A percentile compares a stretch with the other conserved stretches of the same genome.
These are phyloP conservation scores for Linnemannia schmuckeri DNA, from an alignment of 192 early-diverging fungal genomes.

Conservation along the genomic window DNA sequence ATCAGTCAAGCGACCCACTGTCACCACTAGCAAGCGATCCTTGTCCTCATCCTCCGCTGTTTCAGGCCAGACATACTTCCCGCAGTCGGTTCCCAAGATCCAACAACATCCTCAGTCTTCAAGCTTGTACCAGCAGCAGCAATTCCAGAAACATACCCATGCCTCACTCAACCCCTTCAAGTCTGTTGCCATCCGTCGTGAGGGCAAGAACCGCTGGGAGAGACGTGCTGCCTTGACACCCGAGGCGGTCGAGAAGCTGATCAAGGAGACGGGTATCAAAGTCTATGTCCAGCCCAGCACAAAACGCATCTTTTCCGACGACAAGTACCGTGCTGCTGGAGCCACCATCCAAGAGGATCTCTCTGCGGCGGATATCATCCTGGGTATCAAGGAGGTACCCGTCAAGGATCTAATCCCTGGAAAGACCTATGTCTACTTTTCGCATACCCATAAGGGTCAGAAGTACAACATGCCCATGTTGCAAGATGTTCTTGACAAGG, in stretches of 20 bases:
- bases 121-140: conserved; percentile 31
- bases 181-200: conserved; percentile 87
- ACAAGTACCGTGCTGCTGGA: conserved; percentile 86
- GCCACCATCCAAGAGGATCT: conserved; percentile 90
- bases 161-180: conserved; percentile 48
- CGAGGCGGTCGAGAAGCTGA: conserved; percentile 84
- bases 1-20: conserved; percentile 10
- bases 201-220: conserved; percentile 99
- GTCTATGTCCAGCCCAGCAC: conserved; percentile 94
- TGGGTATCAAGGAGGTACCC: conserved; percentile 98
- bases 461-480: conserved; percentile 94
- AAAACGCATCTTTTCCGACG: conserved; percentile 92
- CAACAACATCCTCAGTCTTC: conserved; percentile 7
- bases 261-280: conserved; percentile 84
- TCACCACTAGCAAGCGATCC: conserved; percentile 11
- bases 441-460: conserved; percentile 98
- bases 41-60: conserved; percentile 25
- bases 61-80: conserved; percentile 49
- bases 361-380: conserved; percentile 88
- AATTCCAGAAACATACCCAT: conserved; percentile 50
- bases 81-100: conserved; percentile 29
- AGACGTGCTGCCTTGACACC: conserved; percentile 93
- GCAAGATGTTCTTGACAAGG: conserved; percentile 89
- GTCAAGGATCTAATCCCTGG: conserved; percentile 81
- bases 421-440: conserved; percentile 96